Percentiles rank a stretch among this genome's conserved stretches.
phyloP scores from a whole-genome alignment of 805 yeast genomes.

The Zygosaccharomyces bisporus region DNA sequence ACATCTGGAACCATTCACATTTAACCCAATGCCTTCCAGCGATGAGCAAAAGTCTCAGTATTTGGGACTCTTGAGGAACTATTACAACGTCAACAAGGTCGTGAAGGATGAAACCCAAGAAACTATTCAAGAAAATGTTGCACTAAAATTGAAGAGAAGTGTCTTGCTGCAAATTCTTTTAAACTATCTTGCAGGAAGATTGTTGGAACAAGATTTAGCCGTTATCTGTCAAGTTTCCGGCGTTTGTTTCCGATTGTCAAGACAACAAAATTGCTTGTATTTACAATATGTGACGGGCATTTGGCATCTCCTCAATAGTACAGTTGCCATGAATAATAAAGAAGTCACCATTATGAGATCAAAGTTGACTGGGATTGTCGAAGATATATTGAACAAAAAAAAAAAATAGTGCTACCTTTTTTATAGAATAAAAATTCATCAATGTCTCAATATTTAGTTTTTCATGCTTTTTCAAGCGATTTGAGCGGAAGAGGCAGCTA shows the following conservation, averaged over 20 bases:
- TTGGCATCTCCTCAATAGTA: constrained; percentile 35
- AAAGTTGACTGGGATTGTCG: constrained; percentile 24
- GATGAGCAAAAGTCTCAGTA: constrained; percentile 24
- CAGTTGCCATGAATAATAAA: constrained; percentile 31
- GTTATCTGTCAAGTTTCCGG: constrained; percentile 27
- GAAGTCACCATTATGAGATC: constrained; percentile 30
- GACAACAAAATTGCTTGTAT: constrained; percentile 20
- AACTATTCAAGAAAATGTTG: neutral
- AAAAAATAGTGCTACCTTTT: neutral
- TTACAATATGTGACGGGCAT: constrained; percentile 30
- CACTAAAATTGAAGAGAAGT: constrained; percentile 27
- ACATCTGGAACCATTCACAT: constrained; percentile 34
- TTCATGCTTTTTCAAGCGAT: too few species aligned
- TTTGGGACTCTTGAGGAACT: constrained; percentile 20
- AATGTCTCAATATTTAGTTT: neutral
- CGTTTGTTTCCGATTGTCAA: constrained; percentile 29
- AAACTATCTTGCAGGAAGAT: constrained; percentile 32
- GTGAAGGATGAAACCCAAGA: constrained; percentile 5
- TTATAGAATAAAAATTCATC: too few species aligned
- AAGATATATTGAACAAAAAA: constrained; percentile 8
- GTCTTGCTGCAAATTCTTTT: constrained; percentile 26
- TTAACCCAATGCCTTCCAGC: constrained; percentile 27
- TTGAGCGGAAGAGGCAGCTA: too few species aligned
- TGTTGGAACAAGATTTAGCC: constrained; percentile 31
- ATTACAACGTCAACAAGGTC: constrained; percentile 24